These are phyloP conservation scores for Gyromitra esculenta DNA, from an alignment of 2,329 filamentous ascomycete species.

Conservation along the genomic window DNA sequence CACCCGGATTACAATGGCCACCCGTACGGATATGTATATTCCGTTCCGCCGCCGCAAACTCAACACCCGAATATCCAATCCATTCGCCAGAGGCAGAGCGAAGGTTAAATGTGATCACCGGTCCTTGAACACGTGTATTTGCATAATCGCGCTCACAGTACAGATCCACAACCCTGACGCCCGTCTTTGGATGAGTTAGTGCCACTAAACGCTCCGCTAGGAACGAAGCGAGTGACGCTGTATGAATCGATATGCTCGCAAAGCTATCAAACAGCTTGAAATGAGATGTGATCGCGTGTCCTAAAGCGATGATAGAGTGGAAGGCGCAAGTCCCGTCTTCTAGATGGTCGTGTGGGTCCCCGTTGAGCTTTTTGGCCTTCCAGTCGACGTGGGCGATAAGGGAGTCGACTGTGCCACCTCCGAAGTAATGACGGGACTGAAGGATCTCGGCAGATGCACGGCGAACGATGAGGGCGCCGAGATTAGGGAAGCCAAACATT, in stretches of 20 bases:
- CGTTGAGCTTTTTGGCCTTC: conserved; percentile 66
- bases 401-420: conserved; percentile 73
- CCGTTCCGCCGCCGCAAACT: conserved; percentile 67
- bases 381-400: conserved; percentile 67
- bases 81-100: conserved; percentile 65
- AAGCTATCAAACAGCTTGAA: conserved; percentile 68
- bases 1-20: conserved; percentile 67
- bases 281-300: conserved; percentile 69
- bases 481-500: conserved; percentile 74
- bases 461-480: conserved; percentile 70
- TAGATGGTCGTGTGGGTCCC: conserved; percentile 66
- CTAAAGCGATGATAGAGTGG: conserved; percentile 72
- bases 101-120: conserved; percentile 73
- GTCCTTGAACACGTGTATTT: conserved; percentile 67
- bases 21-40: conserved; percentile 72
- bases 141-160: conserved; percentile 66
- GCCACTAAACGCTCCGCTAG: conserved; percentile 64
- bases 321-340: conserved; percentile 75
- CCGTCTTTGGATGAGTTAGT: conserved; percentile 64
- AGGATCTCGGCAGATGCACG: conserved; percentile 68
- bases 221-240: conserved; percentile 65
- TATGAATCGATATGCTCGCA: conserved; percentile 69
- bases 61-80: conserved; percentile 69
- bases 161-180: conserved; percentile 37
- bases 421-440: conserved; percentile 70